Base-by-base conservation (phyloP, 1,284 basidiomycete genomes). In the Ceratobasidium theobromae region DNA sequence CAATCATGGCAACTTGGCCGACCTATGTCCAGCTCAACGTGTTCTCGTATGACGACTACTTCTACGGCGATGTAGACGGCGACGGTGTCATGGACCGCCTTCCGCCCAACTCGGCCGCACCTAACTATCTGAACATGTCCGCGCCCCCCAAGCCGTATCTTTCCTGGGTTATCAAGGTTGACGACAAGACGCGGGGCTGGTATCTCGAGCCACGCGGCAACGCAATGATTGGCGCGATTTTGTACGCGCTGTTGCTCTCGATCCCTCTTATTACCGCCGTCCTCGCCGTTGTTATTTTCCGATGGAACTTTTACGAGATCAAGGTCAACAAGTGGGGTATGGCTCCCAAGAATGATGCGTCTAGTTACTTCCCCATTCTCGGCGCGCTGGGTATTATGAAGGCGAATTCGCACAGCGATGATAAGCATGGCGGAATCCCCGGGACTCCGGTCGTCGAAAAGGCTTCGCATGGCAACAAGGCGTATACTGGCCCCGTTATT, bases 281-380 rank as follows among this genome's bases (percentile, higher is more conserved):
- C 14, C 79, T 91, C 60, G 91, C 93, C 3, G 91, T 93, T 35
- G 75, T 87, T 62, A 77, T 93, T 77, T 96, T 96, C 84, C 91
- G 93, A 84, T 93, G 90, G 87, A 88, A 89, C 11, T 96, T 96
- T 83, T 96, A 96, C 74, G 91, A 91, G 23, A 95, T 96, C 80
- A 93, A 85, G 76, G 88, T 93, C 80, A 96, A 96, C 79, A 88
- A 88, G 76, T 95, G 87, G 79, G 93, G 93, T 79, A 84, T 88
- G 71, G 86, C 90, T 77, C 82, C 86, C 2, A 69, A 69, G 33
- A 74, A 74, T 32, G 75, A 73, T 35, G 79, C 78, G 72, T 76
- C 76, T 28, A 84, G 82, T 76, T 89, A 91, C 75, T 84, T 91
- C 79, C 89, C 89, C 25, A 91, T 91, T 71, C 77, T 91, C 33